Base-by-base conservation (phyloP, 805 yeast species). In the Yamadazyma laniorum region DNA sequence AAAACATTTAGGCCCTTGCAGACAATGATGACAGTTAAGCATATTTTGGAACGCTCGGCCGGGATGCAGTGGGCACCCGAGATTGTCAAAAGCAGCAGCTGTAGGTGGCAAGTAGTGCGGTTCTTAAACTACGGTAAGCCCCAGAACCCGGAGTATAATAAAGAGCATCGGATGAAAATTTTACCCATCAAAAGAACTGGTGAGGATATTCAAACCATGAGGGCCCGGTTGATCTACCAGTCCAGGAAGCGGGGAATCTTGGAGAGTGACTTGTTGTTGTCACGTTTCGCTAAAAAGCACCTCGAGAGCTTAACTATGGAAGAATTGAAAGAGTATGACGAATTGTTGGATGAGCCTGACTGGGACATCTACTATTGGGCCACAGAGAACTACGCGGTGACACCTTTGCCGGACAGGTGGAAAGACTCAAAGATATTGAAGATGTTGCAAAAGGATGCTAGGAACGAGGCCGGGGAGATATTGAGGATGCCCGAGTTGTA, bases 331-430 rank as follows among this genome's bases (percentile, higher is more conserved):
- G 98, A 93, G 60, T 93, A 87, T 60, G 97, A 91, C 55, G 58
- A 72, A 40, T 63, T 93, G 41, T 72, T 93, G 56, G 95, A 93
- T 60, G 95, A 91, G 62, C 78, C 91, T n/a, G 99, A 93, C 62
- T 93, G 99, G 99, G 99, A 93, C 61, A 90, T 93, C 44, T 93
- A 87, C 62, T 93, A 93, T 67, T 91, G 99, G 99, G 95, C 95
- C 18, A 88, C 97, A 2, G 78, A 77, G 48, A 87, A 90, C 59
- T 85, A 66, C 52, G 80, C 77, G 25, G 79, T 85, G 14, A 85
- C 90, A 32, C 95, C 95, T 11, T 70, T 91, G 47, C 97, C 98
- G 12, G 88, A 85, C 28, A 76, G 77, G 55, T 93, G 96, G 96
- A 72, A 80, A 56, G 56, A 82, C 42, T 77, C 85, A 9, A 65